These are phyloP conservation scores for Rheum nobile DNA, from an alignment of 148 eudicot species.

Conservation along the genomic window DNA sequence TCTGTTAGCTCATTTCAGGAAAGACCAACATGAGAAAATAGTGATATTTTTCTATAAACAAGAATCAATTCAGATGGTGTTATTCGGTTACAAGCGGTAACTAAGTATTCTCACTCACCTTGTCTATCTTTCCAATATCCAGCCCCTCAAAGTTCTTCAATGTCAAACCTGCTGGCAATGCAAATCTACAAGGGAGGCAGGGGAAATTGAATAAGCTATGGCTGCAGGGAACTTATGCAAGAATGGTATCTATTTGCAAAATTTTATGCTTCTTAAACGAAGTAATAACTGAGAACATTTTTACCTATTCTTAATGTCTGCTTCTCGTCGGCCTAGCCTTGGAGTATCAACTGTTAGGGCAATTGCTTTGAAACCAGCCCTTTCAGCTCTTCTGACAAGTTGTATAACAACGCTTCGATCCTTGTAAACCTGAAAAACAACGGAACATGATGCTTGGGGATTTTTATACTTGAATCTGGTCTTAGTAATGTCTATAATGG, in stretches of 20 bases:
- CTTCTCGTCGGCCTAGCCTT: conserved; percentile 81
- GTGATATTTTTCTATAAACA: too few relatives aligned
- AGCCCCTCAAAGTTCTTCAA: conserved; percentile 98
- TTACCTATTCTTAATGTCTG: conserved; percentile 93
- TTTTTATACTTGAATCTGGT: not conserved
- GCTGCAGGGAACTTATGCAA: not conserved
- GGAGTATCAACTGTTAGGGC: conserved; percentile 93
- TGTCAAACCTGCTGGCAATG: conserved; percentile 61
- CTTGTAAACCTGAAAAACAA: conserved; percentile 37
- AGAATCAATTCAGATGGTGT: too few relatives aligned
- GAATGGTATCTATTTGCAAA: not conserved
- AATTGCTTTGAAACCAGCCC: conserved; percentile 88
- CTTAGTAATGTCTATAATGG: not conserved
- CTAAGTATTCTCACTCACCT: conserved; percentile 36
- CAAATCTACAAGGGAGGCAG: conserved; percentile 39
- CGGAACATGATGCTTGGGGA: not conserved
- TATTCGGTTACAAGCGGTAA: not conserved
- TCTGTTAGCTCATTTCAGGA: conserved; percentile 30
- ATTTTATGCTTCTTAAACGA: not conserved
- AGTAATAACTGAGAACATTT: not conserved
- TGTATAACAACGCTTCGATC: conserved; percentile 62
- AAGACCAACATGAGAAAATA: not conserved
- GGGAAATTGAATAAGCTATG: not conserved
- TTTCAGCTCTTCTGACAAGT: conserved; percentile 81
- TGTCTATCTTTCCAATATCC: conserved; percentile 88